Percentiles rank a stretch among this genome's conserved stretches.
Evolutionary conservation across 495 filamentous ascomycete genomes (phyloP).

Genomic region (Daldinia decipiens): DNA sequence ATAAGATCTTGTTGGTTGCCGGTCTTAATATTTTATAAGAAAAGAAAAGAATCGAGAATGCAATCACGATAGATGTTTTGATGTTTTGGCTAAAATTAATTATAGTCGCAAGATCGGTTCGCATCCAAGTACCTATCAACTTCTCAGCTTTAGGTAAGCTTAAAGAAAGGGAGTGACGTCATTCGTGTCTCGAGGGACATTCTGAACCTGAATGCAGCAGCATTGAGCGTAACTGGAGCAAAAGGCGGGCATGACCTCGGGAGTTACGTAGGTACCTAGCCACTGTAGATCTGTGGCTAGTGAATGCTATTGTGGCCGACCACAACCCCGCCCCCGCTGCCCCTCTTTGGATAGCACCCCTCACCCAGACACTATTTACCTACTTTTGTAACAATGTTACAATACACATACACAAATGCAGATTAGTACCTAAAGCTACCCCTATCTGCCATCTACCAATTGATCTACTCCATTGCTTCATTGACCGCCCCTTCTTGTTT

Average conservation of each 20-base stretch:
- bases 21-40: too few relatives aligned
- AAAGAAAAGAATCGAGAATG: background rate
- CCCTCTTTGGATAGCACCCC: background rate
- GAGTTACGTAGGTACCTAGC: too few relatives aligned
- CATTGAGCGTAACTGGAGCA: too few relatives aligned
- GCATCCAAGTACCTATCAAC: too few relatives aligned
- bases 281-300: slow-evolving; percentile 2
- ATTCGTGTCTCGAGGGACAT: too few relatives aligned
- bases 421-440: slow-evolving; percentile 5
- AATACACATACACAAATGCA: background rate
- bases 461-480: background rate
- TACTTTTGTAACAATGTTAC: background rate
- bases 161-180: too few relatives aligned
- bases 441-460: background rate
- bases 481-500: slow-evolving; percentile 28
- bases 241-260: too few relatives aligned
- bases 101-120: too few relatives aligned
- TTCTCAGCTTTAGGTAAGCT: too few relatives aligned
- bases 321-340: slow-evolving; percentile 4
- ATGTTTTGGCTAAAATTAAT: background rate
- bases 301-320: background rate
- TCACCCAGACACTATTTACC: background rate
- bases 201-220: too few relatives aligned
- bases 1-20: background rate
- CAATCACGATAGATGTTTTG: background rate